Conservation (phyloP, 2,329 filamentous ascomycete genomes). For the Lasiodiplodia sp. region DNA sequence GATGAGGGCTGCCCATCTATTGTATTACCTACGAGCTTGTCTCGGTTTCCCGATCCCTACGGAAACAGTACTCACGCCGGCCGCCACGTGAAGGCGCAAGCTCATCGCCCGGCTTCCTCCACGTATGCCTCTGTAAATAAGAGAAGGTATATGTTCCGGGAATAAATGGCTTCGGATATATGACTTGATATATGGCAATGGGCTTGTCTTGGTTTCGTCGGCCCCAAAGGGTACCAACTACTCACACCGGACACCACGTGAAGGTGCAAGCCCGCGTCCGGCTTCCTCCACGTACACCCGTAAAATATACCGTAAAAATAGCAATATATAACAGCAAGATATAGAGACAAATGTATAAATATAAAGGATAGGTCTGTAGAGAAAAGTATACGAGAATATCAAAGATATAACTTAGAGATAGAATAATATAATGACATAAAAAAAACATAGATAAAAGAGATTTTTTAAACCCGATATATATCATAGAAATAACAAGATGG, state of each 20-base stretch:
- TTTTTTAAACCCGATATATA: no score
- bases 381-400: not conserved
- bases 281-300: slow-evolving; percentile 7
- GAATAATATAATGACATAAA: no score
- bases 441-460: no score
- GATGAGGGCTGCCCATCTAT: not conserved
- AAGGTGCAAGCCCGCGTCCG: slow-evolving; percentile 13
- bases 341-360: no score
- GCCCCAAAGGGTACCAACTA: not conserved
- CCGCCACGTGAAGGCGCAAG: slow-evolving; percentile 15
- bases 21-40: slow-evolving; percentile 13
- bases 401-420: not conserved
- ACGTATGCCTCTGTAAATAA: no score
- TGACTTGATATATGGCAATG: not conserved
- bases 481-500: no score
- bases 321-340: not conserved
- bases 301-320: not conserved
- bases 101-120: not conserved
- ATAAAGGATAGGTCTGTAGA: not conserved
- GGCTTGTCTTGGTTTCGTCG: slow-evolving; percentile 6
- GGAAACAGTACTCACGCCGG: slow-evolving; percentile 1
- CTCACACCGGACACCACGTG: slow-evolving; percentile 15
- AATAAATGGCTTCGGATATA: no score
- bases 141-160: no score
- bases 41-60: not conserved